Evolutionary conservation across 495 filamentous ascomycete genomes (phyloP), one percentile per base, ranked within the genome.

Genomic region (Penicillium malachiteum): DNA sequence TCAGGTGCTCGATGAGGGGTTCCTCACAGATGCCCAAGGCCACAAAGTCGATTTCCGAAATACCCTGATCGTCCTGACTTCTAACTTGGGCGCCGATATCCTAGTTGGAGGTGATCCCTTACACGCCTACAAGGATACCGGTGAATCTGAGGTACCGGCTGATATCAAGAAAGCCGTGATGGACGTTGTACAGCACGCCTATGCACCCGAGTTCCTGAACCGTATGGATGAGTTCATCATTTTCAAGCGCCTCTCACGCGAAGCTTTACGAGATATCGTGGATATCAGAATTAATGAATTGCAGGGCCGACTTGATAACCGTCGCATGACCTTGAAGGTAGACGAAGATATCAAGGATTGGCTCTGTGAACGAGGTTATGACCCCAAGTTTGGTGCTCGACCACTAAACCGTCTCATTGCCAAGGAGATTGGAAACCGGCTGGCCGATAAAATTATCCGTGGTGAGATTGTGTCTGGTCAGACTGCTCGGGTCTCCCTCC

Each of bases 1-100:
- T 1, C 94, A 97, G 61, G 94, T 97, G 1, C 83, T 98, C 0
- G 94, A 98, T 72, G 94, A 97, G 69, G 94, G 93, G 11, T 97
- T 93, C 76, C 80, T 98, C 26, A 96, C 94, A 5, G 94, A 97
- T 69, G 81, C 91, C 3, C 93, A 97, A 69, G 94, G 94, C 35
- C 94, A 96, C 73, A 95, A 92, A 64, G 85, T 98, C 45, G 94
- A 97, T 67, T 97, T 97, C 77, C 80, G 90, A 33, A 96, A 96
- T 67, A 97, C 93, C 13, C 86, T 97, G 58, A 96, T 98, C 62
- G 93, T 97, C 0, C 79, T 98, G 35, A 97, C 94, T 0, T 96
- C 91, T 30, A 98, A 98, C 69, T 85, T 98, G 38, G 92, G 63
- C 13, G 78, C 79, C 10, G 71, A 78, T 32, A 76, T 82, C 16